A percentile compares a stretch with the other conserved stretches of the same genome.
Conservation (phyloP, 1,284 basidiomycete genomes). For the Naganishia albida region DNA sequence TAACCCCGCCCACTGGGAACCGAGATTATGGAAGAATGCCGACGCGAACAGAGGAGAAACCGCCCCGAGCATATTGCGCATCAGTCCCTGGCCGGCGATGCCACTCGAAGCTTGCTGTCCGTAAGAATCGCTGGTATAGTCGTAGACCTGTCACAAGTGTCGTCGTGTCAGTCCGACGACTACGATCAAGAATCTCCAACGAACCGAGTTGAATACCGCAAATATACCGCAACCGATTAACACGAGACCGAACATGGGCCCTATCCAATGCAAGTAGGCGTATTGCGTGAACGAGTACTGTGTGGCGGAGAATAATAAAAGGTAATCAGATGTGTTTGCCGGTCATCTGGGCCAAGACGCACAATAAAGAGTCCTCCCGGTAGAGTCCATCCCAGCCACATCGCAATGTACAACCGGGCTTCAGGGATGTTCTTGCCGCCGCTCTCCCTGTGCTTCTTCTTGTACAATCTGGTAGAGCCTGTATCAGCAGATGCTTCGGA, state of each 20-base stretch:
- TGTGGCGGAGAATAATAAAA: conserved; percentile 32
- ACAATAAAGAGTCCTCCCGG: conserved; percentile 19
- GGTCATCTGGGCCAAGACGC: background rate
- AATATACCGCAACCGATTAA: conserved; percentile 40
- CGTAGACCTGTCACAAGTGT: conserved; percentile 31
- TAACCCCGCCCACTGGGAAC: conserved; percentile 13
- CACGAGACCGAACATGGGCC: conserved; percentile 37
- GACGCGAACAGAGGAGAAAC: conserved; percentile 32
- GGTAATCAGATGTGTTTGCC: no score
- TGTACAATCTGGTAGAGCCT: conserved; percentile 1
- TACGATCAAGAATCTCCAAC: background rate
- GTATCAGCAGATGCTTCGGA: background rate
- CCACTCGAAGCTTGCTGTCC: conserved; percentile 35
- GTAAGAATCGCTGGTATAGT: conserved; percentile 39
- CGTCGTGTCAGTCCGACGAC: background rate
- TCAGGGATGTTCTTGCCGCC: conserved; percentile 25
- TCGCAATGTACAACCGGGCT: conserved; percentile 12
- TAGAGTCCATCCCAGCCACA: conserved; percentile 15
- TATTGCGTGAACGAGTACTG: conserved; percentile 42
- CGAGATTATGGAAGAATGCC: conserved; percentile 18
- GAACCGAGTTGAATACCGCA: conserved; percentile 35
- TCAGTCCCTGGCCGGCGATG: conserved; percentile 35
- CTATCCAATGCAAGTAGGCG: conserved; percentile 37
- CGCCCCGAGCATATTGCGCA: conserved; percentile 30
- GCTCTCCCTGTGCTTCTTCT: conserved; percentile 12